Evolutionary conservation across 768 basidiomycete genomes (phyloP), one percentile per base, ranked within the genome.

Genomic region (Astraeus odoratus): DNA sequence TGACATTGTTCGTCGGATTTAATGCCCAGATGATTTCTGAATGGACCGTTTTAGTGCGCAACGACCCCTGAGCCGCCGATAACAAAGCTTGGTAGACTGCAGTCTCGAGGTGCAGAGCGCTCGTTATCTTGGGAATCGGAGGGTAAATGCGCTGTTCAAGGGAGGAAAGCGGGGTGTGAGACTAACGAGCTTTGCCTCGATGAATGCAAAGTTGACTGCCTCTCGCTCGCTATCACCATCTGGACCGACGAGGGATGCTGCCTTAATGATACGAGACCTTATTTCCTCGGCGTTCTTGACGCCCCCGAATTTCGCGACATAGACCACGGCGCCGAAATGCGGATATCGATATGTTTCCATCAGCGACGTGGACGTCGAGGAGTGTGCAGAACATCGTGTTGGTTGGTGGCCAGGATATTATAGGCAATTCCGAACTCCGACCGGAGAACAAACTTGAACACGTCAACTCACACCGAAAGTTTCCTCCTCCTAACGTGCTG

Each of bases 1-100:
- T 39, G 43, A 88, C 90, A 59, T 94, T 96, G 51, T 89, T 87
- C 4, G 81, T 88, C 2, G 92, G 91, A 51, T 86, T 90, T 39
- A 97, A 69, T 18, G 77, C 67, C 73, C 86, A 92, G n/a, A 97
- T 70, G 41, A 97, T 75, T 63, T 98, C 94, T 0, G 91, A 91
- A 58, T 97, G 93, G 0, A 93, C 67, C 1, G 91, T 90, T 66
- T 85, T 89, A 1, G 94, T 93, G 38, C 83, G 74, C 46, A 95
- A 68, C 1, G 67, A 57, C 18, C 68, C 71, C 33, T 82, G 75
- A 3, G 75, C 61, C 23, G 77, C 71, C 0, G 90, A 78, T 9
- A 93, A 66, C n/a, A 90, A 68, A 1, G 91, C 83, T 54, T 91
- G 87, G 43, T 84, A 73, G 9, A 93, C 75, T 0, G 90, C 94